Percentiles rank a stretch among this genome's conserved stretches.
phyloP scores from a whole-genome alignment of 768 basidiomycete species.

The Candolleomyces eurysporus region DNA sequence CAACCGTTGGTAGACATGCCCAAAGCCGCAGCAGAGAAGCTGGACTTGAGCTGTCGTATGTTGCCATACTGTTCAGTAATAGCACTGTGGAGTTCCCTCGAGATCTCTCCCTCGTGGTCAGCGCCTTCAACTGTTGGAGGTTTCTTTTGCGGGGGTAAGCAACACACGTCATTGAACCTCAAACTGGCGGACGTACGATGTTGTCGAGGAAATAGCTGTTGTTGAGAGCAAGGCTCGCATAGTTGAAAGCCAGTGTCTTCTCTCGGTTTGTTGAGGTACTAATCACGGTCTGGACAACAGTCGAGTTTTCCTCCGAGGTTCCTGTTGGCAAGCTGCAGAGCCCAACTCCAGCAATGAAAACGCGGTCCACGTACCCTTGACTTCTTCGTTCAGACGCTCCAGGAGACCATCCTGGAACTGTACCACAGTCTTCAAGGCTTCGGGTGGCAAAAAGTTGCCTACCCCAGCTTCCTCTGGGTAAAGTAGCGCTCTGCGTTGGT shows the following conservation, averaged over 20 bases:
- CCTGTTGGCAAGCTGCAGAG: conserved; percentile 33
- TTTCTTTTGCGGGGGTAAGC: conserved; percentile 30
- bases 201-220: conserved; percentile 91
- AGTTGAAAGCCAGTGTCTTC: conserved; percentile 77
- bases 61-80: conserved; percentile 59
- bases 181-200: conserved; percentile 55
- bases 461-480: conserved; percentile 73
- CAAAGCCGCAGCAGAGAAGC: conserved; percentile 70
- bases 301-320: conserved; percentile 52
- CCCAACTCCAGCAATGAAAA: conserved; percentile 2
- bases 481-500: conserved; percentile 53
- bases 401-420: conserved; percentile 89
- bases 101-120: conserved; percentile 39
- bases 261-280: conserved; percentile 57
- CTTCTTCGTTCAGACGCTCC: conserved; percentile 70
- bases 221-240: conserved; percentile 89
- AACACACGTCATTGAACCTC: background rate
- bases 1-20: conserved; percentile 82
- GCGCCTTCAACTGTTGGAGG: conserved; percentile 33
- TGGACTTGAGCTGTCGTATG: conserved; percentile 66
- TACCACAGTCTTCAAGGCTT: conserved; percentile 65
- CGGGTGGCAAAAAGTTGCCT: conserved; percentile 73
- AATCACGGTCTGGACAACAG: conserved; percentile 71
- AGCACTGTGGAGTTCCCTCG: conserved; percentile 21
- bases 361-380: conserved; percentile 51